Conservation (phyloP, 768 basidiomycete genomes). For the Lentinula sp. region DNA sequence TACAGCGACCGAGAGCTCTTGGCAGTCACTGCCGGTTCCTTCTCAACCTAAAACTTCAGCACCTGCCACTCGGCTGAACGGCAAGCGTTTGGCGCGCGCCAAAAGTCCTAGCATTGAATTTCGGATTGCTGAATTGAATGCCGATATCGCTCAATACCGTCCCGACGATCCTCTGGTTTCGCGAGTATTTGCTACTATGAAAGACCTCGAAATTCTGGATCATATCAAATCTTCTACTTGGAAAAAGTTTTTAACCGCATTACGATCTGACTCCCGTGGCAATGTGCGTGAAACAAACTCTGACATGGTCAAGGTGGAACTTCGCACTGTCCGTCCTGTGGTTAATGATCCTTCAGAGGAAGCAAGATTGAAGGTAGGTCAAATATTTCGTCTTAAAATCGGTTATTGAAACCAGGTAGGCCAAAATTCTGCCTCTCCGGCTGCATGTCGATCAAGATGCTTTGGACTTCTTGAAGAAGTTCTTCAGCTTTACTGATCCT, state of each 20-base stretch:
- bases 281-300: slow-evolving; percentile 89
- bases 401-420: slow-evolving; percentile 35
- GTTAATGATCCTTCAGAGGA: slow-evolving; percentile 66
- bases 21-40: slow-evolving; percentile 75
- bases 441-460: slow-evolving; percentile 98
- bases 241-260: slow-evolving; percentile 91
- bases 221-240: slow-evolving; percentile 98
- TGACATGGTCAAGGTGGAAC: slow-evolving; percentile 87
- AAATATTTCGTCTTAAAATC: neutral
- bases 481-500: slow-evolving; percentile 82
- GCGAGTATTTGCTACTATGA: slow-evolving; percentile 60
- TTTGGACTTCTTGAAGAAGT: slow-evolving; percentile 94
- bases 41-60: slow-evolving; percentile 35
- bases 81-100: slow-evolving; percentile 64
- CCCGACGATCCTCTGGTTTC: slow-evolving; percentile 54
- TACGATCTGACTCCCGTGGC: slow-evolving; percentile 80
- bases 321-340: slow-evolving; percentile 70
- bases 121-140: slow-evolving; percentile 53
- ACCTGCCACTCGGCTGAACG: slow-evolving; percentile 38
- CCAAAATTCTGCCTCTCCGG: slow-evolving; percentile 84
- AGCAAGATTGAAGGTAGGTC: slow-evolving; percentile 66
- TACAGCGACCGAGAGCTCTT: slow-evolving; percentile 75
- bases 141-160: slow-evolving; percentile 62
- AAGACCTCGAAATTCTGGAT: slow-evolving; percentile 84
- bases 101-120: slow-evolving; percentile 83